Percentiles rank a stretch among this genome's conserved stretches.
These are phyloP conservation scores for Sideroxylon spinosum DNA, from an alignment of 179 eudicot species.

Conservation along the genomic window DNA sequence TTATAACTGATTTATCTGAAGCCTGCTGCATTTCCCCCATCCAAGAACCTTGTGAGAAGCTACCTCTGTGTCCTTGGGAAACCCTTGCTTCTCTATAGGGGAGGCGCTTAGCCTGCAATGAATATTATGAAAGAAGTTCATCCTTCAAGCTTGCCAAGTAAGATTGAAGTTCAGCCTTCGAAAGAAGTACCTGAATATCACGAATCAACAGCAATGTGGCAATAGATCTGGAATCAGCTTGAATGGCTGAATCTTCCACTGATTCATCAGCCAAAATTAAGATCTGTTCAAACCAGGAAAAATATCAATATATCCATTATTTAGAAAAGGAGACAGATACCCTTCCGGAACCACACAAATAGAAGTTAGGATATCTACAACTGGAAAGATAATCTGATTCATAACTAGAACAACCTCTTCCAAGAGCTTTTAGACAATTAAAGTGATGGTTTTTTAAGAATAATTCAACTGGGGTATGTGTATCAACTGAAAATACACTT, in stretches of 20 bases:
- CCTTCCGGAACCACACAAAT: neutral
- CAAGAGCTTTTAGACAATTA: neutral
- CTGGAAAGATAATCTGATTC: neutral
- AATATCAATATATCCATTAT: neutral
- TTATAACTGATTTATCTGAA: conserved; percentile 75
- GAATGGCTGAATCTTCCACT: conserved; percentile 64
- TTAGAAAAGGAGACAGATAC: conserved; percentile 2
- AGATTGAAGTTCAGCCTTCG: conserved; percentile 10
- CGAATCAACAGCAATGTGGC: conserved; percentile 57
- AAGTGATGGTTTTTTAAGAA: neutral
- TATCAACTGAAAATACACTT: neutral
- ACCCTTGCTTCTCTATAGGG: conserved; percentile 34
- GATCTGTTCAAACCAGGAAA: conserved; percentile 32
- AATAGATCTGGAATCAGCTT: conserved; percentile 65
- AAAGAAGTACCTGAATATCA: conserved; percentile 50
- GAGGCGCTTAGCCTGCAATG: conserved; percentile 76
- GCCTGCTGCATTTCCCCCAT: conserved; percentile 90
- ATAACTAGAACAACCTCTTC: neutral
- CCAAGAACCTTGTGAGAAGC: conserved; percentile 73
- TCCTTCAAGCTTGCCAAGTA: conserved; percentile 5
- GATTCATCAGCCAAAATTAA: conserved; percentile 61
- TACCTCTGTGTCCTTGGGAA: conserved; percentile 38
- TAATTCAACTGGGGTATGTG: too few species aligned
- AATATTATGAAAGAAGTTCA: neutral
- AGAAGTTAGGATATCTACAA: neutral